phyloP scores from a whole-genome alignment of 768 basidiomycete genomes.

The Rhodotorula toruloides region DNA sequence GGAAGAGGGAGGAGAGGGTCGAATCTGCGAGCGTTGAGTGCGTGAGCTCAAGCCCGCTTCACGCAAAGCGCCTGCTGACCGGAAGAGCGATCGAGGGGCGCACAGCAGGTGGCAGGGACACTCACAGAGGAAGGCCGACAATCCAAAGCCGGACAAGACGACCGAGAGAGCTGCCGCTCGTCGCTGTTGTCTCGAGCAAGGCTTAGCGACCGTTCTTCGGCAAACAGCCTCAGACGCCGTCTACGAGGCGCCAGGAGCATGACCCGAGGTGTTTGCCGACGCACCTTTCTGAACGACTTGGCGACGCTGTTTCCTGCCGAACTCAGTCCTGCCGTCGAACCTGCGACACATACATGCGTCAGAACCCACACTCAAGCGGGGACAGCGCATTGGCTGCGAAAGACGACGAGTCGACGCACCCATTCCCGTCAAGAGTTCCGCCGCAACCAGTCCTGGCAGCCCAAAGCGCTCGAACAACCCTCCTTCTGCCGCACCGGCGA shows the following conservation, averaged over 20 bases:
- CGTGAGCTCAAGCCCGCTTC: no score
- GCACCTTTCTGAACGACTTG: conserved; percentile 28
- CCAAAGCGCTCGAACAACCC: conserved; percentile 1
- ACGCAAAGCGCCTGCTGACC: no score
- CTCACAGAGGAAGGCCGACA: conserved; percentile 35
- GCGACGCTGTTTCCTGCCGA: conserved; percentile 30
- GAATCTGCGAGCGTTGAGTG: conserved; percentile 7
- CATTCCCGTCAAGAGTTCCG: conserved; percentile 17
- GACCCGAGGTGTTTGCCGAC: no score
- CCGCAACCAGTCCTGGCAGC: conserved; percentile 2
- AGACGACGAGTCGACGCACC: neutral
- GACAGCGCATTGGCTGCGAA: no score
- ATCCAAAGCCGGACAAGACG: conserved; percentile 29
- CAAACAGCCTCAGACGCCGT: neutral
- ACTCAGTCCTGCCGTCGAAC: conserved; percentile 20
- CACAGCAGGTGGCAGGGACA: neutral
- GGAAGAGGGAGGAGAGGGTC: conserved; percentile 14
- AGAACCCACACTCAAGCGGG: no score
- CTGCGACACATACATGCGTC: neutral
- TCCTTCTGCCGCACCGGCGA: neutral
- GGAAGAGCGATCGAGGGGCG: neutral
- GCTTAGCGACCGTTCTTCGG: no score
- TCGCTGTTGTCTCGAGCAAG: conserved; percentile 4
- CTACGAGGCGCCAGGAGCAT: no score
- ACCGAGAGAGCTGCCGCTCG: conserved; percentile 23